phyloP scores from a whole-genome alignment of 179 eudicot genomes.

The Heliamphora pulchella region DNA sequence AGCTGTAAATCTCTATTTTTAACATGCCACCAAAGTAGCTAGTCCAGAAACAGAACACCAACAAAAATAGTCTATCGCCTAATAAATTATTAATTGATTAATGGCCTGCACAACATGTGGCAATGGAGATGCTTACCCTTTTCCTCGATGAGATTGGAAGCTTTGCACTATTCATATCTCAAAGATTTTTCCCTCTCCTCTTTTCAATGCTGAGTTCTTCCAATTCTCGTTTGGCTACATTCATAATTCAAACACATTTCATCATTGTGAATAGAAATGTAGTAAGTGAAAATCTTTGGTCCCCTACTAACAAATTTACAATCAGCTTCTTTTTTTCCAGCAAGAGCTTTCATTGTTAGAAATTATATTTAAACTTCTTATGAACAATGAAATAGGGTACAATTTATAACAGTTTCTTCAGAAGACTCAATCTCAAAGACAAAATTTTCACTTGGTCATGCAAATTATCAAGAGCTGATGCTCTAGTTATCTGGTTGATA shows the following conservation, averaged over 20 bases:
- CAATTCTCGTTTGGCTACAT: constrained; percentile 56
- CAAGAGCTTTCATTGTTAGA: neutral
- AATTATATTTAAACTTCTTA: neutral
- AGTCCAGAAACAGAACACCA: constrained; percentile 2
- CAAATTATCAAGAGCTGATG: constrained; percentile 54
- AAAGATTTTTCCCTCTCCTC: constrained; percentile 44
- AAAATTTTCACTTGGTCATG: constrained; percentile 49
- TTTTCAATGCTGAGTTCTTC: constrained; percentile 50
- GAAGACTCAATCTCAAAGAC: constrained; percentile 65
- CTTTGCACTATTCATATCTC: constrained; percentile 39
- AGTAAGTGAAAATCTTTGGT: neutral
- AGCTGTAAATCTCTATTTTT: neutral
- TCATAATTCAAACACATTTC: constrained; percentile 13
- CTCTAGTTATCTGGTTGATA: constrained; percentile 19
- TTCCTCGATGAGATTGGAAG: constrained; percentile 39
- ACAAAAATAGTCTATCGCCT: neutral
- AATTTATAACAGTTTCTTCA: constrained; percentile 48
- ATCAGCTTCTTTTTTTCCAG: neutral
- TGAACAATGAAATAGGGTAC: constrained; percentile 26
- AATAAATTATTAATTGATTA: neutral
- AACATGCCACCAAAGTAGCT: neutral
- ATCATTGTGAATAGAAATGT: neutral
- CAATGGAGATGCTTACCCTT: constrained; percentile 47
- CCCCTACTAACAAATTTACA: neutral
- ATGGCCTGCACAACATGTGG: neutral